Base-by-base conservation (phyloP, 2,329 filamentous ascomycete genomes). In the Stachybotrys elegans region DNA sequence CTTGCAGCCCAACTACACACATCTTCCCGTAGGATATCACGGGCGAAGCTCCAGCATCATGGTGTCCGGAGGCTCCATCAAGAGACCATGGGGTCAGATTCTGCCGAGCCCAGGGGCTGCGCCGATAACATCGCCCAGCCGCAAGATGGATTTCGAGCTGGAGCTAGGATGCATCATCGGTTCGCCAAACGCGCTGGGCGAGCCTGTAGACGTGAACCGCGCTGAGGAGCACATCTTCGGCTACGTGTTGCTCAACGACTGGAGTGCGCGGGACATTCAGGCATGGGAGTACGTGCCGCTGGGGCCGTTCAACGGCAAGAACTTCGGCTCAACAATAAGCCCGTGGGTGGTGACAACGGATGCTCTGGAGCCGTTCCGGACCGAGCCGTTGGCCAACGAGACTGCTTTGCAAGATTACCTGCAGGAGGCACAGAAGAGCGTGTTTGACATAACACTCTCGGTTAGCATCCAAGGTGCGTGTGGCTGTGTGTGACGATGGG, bases 21-120 rank as follows among this genome's bases (percentile, higher is more conserved):
- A 91, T 54, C 70, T 93, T 0, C 88, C 88, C 0, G 85, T 92
- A 3, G 88, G 81, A 3, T 92, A 93, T 55, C 87, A 92, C 59
- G 85, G 87, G 6, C 79, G 88, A 43, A 83, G 86, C 6, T 87
- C 83, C 8, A 87, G 83, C 3, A 77, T 92, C 7, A 84, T 91
- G 2, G 72, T 87, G 4, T 88, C 85, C 0, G 86, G 85, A 9
- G 89, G 86, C 0, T 76, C 80, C 0, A 79, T 93, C 47, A 73
- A 76, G 25, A 75, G 88, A 20, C 88, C 88, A 0, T 78, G 81
- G 48, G 88, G 87, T 1, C 88, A 92, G 60, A 82, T 89, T 42
- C 66, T 90, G 11, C 53, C 52, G 20, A 59, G 62, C 38, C 62
- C 66, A 2, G 76, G 49, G 67, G 79, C 53, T 3, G 51, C 48